Conservation (phyloP, 371 early-diverging fungal species). For the Actinomortierella wolfii region DNA sequence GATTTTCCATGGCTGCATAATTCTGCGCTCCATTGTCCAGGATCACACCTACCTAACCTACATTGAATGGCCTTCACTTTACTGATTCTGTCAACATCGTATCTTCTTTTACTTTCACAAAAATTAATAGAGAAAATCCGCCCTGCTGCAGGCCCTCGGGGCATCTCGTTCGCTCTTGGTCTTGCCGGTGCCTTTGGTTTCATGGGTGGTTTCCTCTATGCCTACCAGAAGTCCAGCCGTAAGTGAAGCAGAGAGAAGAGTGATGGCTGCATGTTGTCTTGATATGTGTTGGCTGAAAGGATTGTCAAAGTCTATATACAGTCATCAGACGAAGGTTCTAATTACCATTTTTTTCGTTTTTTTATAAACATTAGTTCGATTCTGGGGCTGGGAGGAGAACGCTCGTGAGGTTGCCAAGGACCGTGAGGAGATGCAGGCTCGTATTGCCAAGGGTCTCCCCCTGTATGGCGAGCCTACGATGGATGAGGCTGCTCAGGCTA, state of each 20-base stretch:
- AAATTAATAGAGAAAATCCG: constrained; percentile 32
- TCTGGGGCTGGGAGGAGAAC: constrained; percentile 95
- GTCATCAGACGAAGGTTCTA: background rate
- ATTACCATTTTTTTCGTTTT: constrained; percentile 4
- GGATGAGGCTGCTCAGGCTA: constrained; percentile 66
- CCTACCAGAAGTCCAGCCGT: constrained; percentile 72
- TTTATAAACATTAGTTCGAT: constrained; percentile 69
- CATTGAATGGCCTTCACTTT: too few relatives aligned
- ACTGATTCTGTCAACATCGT: too few relatives aligned
- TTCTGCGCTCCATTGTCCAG: too few relatives aligned
- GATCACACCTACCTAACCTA: too few relatives aligned
- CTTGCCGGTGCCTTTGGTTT: constrained; percentile 59
- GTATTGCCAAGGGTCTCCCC: constrained; percentile 70
- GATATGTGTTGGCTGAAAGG: too few relatives aligned
- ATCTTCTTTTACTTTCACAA: too few relatives aligned
- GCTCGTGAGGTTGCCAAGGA: constrained; percentile 77
- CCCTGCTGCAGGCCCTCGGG: constrained; percentile 49
- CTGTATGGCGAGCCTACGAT: constrained; percentile 72
- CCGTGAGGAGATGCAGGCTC: constrained; percentile 66
- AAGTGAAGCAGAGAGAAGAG: constrained; percentile 35
- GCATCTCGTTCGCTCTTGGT: constrained; percentile 57
- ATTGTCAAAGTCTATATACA: background rate
- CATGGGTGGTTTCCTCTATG: constrained; percentile 72
- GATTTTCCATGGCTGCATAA: too few relatives aligned
- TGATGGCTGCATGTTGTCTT: too few relatives aligned